Base-by-base conservation (phyloP, 1,284 basidiomycete species). In the Microbotryum violaceum region DNA sequence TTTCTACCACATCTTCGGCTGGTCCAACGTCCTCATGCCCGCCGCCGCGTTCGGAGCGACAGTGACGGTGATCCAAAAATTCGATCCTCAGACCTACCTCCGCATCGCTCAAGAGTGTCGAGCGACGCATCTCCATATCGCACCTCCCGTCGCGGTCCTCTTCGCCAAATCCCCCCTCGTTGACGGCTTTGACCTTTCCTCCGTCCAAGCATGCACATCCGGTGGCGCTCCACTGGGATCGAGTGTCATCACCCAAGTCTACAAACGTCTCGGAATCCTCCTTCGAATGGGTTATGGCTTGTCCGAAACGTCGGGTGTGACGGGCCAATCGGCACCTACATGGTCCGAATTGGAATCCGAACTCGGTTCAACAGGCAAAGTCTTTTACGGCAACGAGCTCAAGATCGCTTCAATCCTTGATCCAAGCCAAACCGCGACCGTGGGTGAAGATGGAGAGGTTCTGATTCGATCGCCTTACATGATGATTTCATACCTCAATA, bases 131-230 rank as follows among this genome's bases (percentile, higher is more conserved):
- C 67, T 74, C 12, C 75, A 77, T 61, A 75, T 78, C 57, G 75
- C 75, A 1, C 76, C 77, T 9, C 77, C 77, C 5, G 70, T 77
- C 18, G 77, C 75, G 9, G 73, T 76, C 27, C 72, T 74, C 0
- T 67, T 78, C 21, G 72, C 74, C 21, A 73, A 75, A 44, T 73
- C 71, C 16, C 72, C 73, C 20, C 70, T 76, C 21, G 58, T 72
- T 33, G 58, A 66, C 42, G 68, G 68, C 18, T 74, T 71, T 61
- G 73, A 76, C 55, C 65, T 77, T 1, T 71, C 71, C 3, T 73
- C 70, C 54, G 74, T 77, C 10, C 64, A 64, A 23, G 73, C 70
- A 18, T 73, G 73, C 58, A 72, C 74, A 5, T 74, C 72, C 1
- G 77, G 76, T 23, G 77, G 77, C 20, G 77, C 77, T 1, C 77